phyloP scores from a whole-genome alignment of 768 basidiomycete genomes.

The Kwoniella shandongensis region DNA sequence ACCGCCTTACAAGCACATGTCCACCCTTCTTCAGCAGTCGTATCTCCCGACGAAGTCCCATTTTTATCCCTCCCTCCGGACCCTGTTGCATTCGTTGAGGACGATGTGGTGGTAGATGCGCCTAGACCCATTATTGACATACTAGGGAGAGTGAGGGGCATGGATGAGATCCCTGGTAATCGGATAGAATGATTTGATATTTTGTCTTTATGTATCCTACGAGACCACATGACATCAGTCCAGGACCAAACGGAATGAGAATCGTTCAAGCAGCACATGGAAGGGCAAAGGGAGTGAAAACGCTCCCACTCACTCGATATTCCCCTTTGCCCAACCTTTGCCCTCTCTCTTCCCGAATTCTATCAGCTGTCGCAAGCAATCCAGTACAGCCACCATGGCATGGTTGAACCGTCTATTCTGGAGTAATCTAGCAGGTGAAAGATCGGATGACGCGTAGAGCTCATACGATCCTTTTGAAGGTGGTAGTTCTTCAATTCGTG shows the following conservation, averaged over 20 bases:
- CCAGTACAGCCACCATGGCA: slow-evolving; percentile 93
- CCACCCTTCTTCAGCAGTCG: slow-evolving; percentile 83
- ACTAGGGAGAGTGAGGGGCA: slow-evolving; percentile 28
- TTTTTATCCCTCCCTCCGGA: slow-evolving; percentile 8
- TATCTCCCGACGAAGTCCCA: slow-evolving; percentile 11
- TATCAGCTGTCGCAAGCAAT: slow-evolving; percentile 87
- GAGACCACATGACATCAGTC: neutral
- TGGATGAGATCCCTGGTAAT: slow-evolving; percentile 70
- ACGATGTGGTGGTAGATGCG: neutral
- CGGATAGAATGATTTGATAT: slow-evolving; percentile 95
- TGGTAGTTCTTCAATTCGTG: slow-evolving; percentile 68
- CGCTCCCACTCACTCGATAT: slow-evolving; percentile 67
- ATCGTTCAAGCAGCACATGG: neutral
- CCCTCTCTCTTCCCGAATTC: slow-evolving; percentile 79
- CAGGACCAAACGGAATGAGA: neutral
- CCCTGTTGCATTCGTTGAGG: slow-evolving; percentile 6
- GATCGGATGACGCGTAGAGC: slow-evolving; percentile 89
- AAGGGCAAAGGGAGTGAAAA: slow-evolving; percentile 14
- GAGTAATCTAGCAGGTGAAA: slow-evolving; percentile 79
- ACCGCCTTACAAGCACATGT: slow-evolving; percentile 90
- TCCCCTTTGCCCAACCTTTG: slow-evolving; percentile 66
- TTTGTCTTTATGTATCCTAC: slow-evolving; percentile 84
- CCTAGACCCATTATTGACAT: slow-evolving; percentile 45
- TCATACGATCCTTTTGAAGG: slow-evolving; percentile 69
- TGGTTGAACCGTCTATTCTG: slow-evolving; percentile 95